Evolutionary conservation across 2,329 filamentous ascomycete species (phyloP), one percentile per base, ranked within the genome.

Genomic region (Pseudopyricularia cyperi): DNA sequence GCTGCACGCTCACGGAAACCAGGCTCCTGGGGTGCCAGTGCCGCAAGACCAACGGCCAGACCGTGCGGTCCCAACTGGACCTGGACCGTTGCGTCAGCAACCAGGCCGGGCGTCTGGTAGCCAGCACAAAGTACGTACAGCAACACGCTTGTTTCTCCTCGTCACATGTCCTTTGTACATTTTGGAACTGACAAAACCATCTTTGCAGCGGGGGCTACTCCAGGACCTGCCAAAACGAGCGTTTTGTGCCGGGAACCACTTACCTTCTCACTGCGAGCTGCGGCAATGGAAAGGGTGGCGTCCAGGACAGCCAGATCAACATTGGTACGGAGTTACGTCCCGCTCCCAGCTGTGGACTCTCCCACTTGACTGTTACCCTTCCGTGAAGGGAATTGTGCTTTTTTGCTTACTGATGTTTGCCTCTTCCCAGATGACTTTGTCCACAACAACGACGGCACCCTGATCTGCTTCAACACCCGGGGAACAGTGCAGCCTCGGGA

Each of bases 41-140:
- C 42, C 4, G n/a, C 26, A 24, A 32, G 39, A 32, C 19, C 42
- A 17, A 32, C 11, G 50, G 50, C 22, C 50, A 28, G 28, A n/a
- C 19, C 11, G 42, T 52, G 26, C 39, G 46, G 28, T 34, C 50
- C 22, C 39, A 46, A 28, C 33, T 52, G 26, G 50, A 52, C 22
- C 50, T 52, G 28, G 50, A 47, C 42, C 26, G 42, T 39, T 52
- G 50, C 42, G 35, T 52, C 12, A 47, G 28, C 28, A 52, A 52
- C 50, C 22, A 33, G 28, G 32, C 39, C 15, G 50, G 50, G n/a
- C 15, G 46, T 15, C 22, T 52, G 15, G 17, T 22, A 39, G 28
- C 17, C 22, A 35, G 17, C 14, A 30, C 26, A 11, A 52, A 52
- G 50, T 56, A 30, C 22, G 48, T 48, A 4, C 12, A 2, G n/a